Base-by-base conservation (phyloP, 2,329 filamentous ascomycete species). In the Penicillium sp. region DNA sequence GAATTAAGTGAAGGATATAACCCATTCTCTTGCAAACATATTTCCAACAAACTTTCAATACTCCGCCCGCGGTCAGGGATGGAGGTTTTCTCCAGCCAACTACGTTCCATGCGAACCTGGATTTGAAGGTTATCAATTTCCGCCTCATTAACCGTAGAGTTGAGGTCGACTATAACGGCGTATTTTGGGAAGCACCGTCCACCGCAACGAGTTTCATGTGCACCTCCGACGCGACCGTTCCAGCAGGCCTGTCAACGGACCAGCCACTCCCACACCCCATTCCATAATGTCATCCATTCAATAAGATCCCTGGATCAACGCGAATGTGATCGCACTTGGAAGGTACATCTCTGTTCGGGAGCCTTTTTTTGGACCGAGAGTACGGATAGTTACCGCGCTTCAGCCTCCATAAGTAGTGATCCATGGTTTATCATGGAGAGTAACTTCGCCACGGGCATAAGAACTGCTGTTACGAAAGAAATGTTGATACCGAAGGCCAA, bases 301-400 rank as follows among this genome's bases (percentile, higher is more conserved):
- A 81, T 75, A 1, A 81, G 71, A 58, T 82, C 80, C 75, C 78
- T 1, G 75, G 76, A 35, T 75, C 67, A 1, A 82, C 79, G 17
- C 73, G 72, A 27, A 82, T 64, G 61, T 80, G 35, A n/a, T 82
- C 80, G 60, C 78, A 79, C 63, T 82, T 82, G n/a, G 74, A 77
- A 10, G 35, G 35, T 38, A 35, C 6, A 35, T 56, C 42, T 75
- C 72, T 0, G 62, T 67, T 0, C 71, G 68, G 75, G 7, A 71
- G 25, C 7, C 59, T 64, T 0, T 67, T 62, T 0, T 70, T 62
- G 41, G 75, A 74, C 42, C 67, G 64, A 23, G 76, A 78, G 53
- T 78, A 77, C 13, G 72, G 67, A 61, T 64, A 6, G 76, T 74
- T 73, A 1, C 79, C 78, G 1, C 79, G 78, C 23, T 78, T 76